A percentile compares a stretch with the other conserved stretches of the same genome.
phyloP scores from a whole-genome alignment of 2,329 filamentous ascomycete genomes.

The Xylaria sp. region DNA sequence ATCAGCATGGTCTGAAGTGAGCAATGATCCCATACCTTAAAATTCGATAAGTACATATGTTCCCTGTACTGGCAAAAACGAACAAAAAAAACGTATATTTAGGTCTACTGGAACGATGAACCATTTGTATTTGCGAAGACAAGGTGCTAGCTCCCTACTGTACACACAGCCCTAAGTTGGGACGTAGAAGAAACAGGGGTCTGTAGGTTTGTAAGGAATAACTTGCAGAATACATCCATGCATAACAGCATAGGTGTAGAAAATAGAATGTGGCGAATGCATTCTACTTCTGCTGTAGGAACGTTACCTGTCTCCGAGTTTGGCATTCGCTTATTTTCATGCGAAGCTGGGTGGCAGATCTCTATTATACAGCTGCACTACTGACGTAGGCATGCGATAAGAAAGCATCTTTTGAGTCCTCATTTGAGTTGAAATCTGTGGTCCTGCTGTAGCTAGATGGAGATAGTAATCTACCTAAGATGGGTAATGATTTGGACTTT shows the following conservation, averaged over 20 bases:
- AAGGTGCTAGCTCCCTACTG: background rate
- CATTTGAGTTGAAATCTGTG: background rate
- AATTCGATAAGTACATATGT: background rate
- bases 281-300: background rate
- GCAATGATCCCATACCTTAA: background rate
- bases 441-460: background rate
- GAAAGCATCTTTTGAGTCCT: constrained; percentile 3
- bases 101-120: background rate
- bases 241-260: background rate
- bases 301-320: background rate
- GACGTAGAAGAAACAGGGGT: constrained; percentile 6
- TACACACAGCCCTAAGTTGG: background rate
- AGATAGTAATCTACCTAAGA: background rate
- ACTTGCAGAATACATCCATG: constrained; percentile 9
- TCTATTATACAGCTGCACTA: constrained; percentile 10
- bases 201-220: constrained; percentile 1
- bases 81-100: background rate
- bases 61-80: too few relatives aligned
- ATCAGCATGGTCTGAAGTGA: too few relatives aligned
- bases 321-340: constrained; percentile 14
- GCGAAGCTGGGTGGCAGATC: constrained; percentile 15
- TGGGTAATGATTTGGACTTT: background rate
- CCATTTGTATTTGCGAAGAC: background rate
- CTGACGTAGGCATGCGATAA: constrained; percentile 2
- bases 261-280: constrained; percentile 18